phyloP scores from a whole-genome alignment of 768 basidiomycete species.

The Lactifluus rugatus region DNA sequence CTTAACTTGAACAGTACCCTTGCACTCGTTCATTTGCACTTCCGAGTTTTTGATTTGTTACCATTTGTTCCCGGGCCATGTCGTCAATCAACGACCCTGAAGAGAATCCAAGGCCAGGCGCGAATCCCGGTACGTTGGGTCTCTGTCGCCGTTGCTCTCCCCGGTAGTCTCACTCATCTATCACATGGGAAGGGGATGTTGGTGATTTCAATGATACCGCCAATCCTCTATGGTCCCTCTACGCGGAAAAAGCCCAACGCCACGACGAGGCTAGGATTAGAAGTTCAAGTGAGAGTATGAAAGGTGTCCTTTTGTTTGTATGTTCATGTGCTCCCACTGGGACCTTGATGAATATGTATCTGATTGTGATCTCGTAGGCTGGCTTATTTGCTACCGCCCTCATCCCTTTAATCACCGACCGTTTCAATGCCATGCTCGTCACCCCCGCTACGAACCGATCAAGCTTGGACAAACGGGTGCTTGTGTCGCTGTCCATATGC shows the following conservation, averaged over 20 bases:
- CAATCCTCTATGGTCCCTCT: constrained; percentile 3
- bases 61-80: too few relatives aligned
- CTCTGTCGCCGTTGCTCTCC: neutral
- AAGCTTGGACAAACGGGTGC: constrained; percentile 29
- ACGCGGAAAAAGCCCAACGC: neutral
- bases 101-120: too few relatives aligned
- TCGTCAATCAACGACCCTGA: too few relatives aligned
- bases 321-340: neutral
- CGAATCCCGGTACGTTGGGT: neutral
- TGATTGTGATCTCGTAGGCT: neutral
- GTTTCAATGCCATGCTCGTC: constrained; percentile 5
- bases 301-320: constrained; percentile 3
- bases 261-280: neutral
- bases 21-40: too few relatives aligned
- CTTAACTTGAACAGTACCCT: too few relatives aligned
- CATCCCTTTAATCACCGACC: constrained; percentile 11
- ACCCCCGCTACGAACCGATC: constrained; percentile 19
- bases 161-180: too few relatives aligned
- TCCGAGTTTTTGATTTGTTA: too few relatives aligned
- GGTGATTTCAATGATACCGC: neutral
- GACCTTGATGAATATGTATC: neutral
- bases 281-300: neutral
- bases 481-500: constrained; percentile 34
- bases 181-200: too few relatives aligned
- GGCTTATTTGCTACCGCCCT: constrained; percentile 14